A percentile compares a stretch with the other conserved stretches of the same genome.
Evolutionary conservation across 805 yeast genomes (phyloP).

Genomic region (Kazachstania psychrophila): DNA sequence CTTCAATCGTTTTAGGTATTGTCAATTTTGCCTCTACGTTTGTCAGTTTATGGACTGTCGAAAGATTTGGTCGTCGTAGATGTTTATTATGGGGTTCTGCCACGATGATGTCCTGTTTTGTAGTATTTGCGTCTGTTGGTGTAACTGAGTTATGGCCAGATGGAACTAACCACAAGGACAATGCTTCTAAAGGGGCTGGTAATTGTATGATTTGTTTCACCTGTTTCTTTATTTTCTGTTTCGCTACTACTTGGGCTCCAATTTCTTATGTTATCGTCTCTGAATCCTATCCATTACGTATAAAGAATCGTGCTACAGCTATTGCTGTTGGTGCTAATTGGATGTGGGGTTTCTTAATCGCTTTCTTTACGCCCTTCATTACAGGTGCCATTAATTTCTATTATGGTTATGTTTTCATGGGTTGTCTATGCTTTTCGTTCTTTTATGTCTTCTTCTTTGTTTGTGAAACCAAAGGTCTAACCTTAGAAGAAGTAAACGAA

Average conservation of each 20-base stretch:
- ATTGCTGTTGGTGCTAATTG: background rate
- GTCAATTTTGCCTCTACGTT: conserved; percentile 47
- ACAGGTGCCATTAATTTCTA: background rate
- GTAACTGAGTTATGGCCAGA: conserved; percentile 1
- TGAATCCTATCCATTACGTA: background rate
- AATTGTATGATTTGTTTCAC: conserved; percentile 20
- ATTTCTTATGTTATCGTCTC: conserved; percentile 1
- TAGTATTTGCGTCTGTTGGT: conserved; percentile 2
- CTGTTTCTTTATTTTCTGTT: conserved; percentile 1
- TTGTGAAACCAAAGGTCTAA: conserved; percentile 1
- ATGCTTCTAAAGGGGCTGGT: conserved; percentile 19
- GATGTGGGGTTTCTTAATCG: background rate
- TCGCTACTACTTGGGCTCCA: conserved; percentile 2
- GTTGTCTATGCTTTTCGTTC: background rate
- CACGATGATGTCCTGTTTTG: conserved; percentile 1
- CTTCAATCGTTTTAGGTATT: conserved; percentile 51
- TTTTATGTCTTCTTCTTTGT: conserved; percentile 1
- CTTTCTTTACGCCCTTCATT: background rate
- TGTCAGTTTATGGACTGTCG: conserved; percentile 41
- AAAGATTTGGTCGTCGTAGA: conserved; percentile 44
- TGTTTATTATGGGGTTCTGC: conserved; percentile 13
- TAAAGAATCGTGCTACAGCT: background rate
- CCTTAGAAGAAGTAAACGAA: background rate
- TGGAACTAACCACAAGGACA: background rate
- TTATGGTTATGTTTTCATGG: conserved; percentile 2